These are phyloP conservation scores for Lactarius hatsudake DNA, from an alignment of 768 basidiomycete species.

Conservation along the genomic window DNA sequence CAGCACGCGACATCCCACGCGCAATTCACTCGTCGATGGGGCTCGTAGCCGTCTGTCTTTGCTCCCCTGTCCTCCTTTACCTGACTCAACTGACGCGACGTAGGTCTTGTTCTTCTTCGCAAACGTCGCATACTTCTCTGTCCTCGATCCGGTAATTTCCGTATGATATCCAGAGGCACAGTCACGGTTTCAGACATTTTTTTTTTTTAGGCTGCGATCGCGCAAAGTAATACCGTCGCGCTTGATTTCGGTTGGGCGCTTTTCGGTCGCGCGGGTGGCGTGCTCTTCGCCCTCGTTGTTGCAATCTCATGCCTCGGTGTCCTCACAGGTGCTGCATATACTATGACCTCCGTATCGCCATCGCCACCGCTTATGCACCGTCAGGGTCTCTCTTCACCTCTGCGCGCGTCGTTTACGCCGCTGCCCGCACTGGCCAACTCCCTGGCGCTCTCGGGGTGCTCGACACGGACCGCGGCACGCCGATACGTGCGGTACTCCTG, in stretches of 20 bases:
- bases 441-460: conserved; percentile 6
- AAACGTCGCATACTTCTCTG: conserved; percentile 15
- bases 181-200: background rate
- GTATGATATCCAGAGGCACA: background rate
- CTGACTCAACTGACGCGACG: background rate
- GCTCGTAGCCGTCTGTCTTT: conserved; percentile 8
- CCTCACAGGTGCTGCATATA: conserved; percentile 5
- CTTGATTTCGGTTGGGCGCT: conserved; percentile 18
- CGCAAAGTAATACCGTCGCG: conserved; percentile 13
- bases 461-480: conserved; percentile 3
- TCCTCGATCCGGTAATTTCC: conserved; percentile 10
- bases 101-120: conserved; percentile 12
- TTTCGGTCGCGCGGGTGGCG: conserved; percentile 14
- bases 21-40: conserved; percentile 14
- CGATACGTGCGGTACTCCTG: conserved; percentile 6
- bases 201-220: background rate
- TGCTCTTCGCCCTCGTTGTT: conserved; percentile 9
- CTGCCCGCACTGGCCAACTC: conserved; percentile 7
- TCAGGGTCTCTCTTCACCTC: conserved; percentile 12
- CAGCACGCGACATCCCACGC: conserved; percentile 14
- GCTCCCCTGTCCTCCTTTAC: background rate
- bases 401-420: conserved; percentile 12
- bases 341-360: background rate
- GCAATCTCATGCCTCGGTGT: conserved; percentile 12
- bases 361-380: background rate